phyloP scores from a whole-genome alignment of 371 early-diverging fungal genomes.

The Mycotypha africana region DNA sequence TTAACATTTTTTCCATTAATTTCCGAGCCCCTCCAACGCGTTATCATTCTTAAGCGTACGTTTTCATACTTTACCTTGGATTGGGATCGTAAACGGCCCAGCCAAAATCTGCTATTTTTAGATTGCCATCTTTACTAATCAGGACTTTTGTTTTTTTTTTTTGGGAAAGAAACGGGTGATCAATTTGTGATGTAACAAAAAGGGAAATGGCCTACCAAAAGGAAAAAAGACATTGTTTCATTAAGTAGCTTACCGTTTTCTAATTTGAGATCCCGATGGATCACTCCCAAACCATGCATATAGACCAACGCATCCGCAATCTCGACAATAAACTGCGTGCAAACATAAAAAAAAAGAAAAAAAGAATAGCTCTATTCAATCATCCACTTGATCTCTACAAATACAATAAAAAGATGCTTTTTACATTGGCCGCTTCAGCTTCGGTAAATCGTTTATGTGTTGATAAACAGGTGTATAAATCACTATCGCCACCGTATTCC shows the following conservation, averaged over 20 bases:
- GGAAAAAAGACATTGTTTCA: neutral
- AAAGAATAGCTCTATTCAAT: no score
- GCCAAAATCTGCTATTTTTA: constrained; percentile 99
- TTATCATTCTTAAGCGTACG: no score
- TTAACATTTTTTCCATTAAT: neutral
- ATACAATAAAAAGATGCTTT: neutral
- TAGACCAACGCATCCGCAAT: constrained; percentile 77
- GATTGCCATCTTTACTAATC: constrained; percentile 74
- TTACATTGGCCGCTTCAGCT: constrained; percentile 68
- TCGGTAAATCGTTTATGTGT: constrained; percentile 71
- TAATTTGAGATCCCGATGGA: constrained; percentile 77
- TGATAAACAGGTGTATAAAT: constrained; percentile 81
- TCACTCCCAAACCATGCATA: constrained; percentile 59
- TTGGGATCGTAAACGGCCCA: constrained; percentile 97
- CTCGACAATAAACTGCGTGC: constrained; percentile 78
- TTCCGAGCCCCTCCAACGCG: neutral
- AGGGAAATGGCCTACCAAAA: no score
- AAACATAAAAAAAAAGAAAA: neutral
- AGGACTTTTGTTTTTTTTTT: no score
- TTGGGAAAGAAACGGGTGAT: no score
- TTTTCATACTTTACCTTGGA: constrained; percentile 50
- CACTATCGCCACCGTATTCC: constrained; percentile 95
- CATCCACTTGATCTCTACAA: no score
- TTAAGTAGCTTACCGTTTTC: constrained; percentile 55
- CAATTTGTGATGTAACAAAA: no score